These are phyloP conservation scores for Phytophthora boehmeriae DNA, from an alignment of 352 stramenopile genomes.

Conservation along the genomic window DNA sequence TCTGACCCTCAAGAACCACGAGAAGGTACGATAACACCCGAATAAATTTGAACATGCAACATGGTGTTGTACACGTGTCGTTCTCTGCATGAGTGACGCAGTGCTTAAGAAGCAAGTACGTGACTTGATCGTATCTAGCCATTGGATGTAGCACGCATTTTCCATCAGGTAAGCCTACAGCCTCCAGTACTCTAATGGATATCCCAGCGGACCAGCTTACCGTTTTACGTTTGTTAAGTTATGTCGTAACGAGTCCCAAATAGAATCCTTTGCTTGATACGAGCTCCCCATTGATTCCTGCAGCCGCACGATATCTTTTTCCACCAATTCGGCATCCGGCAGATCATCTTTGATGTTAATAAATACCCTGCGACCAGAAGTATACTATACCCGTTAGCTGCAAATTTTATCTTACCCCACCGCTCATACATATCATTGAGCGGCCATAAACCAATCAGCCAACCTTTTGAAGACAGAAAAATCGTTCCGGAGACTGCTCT, in stretches of 20 bases:
- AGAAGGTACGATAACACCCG: conserved; percentile 53
- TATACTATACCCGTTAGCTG: background rate
- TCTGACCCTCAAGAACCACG: conserved; percentile 47
- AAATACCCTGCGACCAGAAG: conserved; percentile 46
- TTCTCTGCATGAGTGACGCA: conserved; percentile 53
- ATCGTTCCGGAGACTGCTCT: conserved; percentile 74
- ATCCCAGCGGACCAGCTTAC: conserved; percentile 27
- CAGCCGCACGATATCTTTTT: conserved; percentile 61
- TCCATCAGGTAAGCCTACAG: too few relatives aligned
- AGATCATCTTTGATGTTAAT: conserved; percentile 48
- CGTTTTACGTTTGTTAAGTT: conserved; percentile 76
- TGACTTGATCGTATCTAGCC: conserved; percentile 65
- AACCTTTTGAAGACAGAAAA: conserved; percentile 80
- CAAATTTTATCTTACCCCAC: background rate
- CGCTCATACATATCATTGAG: background rate
- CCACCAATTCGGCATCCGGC: conserved; percentile 40
- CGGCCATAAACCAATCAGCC: background rate
- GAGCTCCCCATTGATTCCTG: conserved; percentile 71
- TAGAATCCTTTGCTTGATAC: conserved; percentile 56
- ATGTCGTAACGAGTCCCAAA: conserved; percentile 63
- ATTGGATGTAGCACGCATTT: background rate
- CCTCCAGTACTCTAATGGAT: background rate
- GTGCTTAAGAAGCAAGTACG: conserved; percentile 60
- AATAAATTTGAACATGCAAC: conserved; percentile 58
- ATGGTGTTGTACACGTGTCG: conserved; percentile 36